These are phyloP conservation scores for Kazachstania viticola DNA, from an alignment of 805 yeast species.

Conservation along the genomic window DNA sequence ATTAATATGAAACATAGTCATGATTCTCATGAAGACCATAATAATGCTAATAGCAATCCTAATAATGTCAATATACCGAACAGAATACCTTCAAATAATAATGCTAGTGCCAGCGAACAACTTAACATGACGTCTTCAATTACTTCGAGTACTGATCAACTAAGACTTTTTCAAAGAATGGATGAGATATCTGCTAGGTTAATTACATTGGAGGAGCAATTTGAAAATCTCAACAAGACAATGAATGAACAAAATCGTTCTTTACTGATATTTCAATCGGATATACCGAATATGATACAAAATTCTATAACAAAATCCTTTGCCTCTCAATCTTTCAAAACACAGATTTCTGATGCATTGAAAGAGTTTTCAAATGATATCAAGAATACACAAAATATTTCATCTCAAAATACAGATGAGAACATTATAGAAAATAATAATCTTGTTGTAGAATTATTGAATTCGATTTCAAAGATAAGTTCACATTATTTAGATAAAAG, in stretches of 20 bases:
- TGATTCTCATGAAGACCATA: no score
- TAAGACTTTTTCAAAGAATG: constrained; percentile 24
- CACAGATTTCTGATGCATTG: no score
- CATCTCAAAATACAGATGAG: not conserved
- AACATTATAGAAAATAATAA: not conserved
- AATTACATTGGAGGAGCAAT: constrained; percentile 23
- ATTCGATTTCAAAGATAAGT: constrained; percentile 22
- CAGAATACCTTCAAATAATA: not conserved
- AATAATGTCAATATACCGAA: not conserved
- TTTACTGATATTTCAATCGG: not conserved
- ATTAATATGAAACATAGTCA: no score
- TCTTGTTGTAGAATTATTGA: constrained; percentile 18
- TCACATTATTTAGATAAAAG: constrained; percentile 15
- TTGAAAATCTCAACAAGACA: constrained; percentile 15
- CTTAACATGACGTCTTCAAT: not conserved
- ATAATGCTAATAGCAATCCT: not conserved
- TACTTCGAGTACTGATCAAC: constrained; percentile 4
- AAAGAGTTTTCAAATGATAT: not conserved
- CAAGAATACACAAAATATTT: not conserved
- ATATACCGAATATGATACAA: constrained; percentile 2
- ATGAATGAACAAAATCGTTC: constrained; percentile 15
- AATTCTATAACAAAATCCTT: no score
- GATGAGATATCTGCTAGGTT: constrained; percentile 24
- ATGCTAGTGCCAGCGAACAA: not conserved
- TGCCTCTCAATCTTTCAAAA: no score